Base-by-base conservation (phyloP, 257 asterid genomes). In the Solanum pinnatisectum region DNA sequence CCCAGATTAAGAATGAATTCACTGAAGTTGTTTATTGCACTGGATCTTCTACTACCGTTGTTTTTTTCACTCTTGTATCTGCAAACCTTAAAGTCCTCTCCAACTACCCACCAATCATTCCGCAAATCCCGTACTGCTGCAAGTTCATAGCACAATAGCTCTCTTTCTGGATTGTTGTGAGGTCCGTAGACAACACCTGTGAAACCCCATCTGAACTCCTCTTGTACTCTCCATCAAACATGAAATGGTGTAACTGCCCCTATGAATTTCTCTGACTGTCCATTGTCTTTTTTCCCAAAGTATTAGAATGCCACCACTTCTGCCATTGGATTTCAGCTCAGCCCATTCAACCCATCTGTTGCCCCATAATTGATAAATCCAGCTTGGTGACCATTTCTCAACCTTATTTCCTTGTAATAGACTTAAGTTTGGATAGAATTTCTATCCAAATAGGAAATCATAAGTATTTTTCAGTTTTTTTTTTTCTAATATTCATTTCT, bases 81-180 rank as follows among this genome's bases (percentile, higher is more conserved):
- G 63, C 10, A 16, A 52, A 0, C n/a, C 6, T 52, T 52, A 0
- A 52, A 52, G 63, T 52, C n/a, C 0, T 52, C 63, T 52, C 63
- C n/a, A 52, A 52, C 63, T 16, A 52, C 63, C 63, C 63, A 52
- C 60, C 9, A 52, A 52, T 52, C 63, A 52, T 52, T 52, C 63
- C 63, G 16, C 16, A 52, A 16, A 6, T 52, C 63, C 0, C n/a
- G 0, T 52, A 6, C n/a, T 52, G 63, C 63, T 2, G 63, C 63
- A 52, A 16, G 63, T 16, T 18, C 63, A 52, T 52, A 6, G 0
- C n/a, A 52, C 63, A 52, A 18, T 18, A 52, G n/a, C 63, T 16
- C 63, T 52, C 63, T 52, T 52, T 52, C 63, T 16, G 63, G 63
- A 52, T 52, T 52, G n/a, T 52, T 52, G 63, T 52, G n/a, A 16